A percentile compares a stretch with the other conserved stretches of the same genome.
These are phyloP conservation scores for Musa balbisiana DNA, from an alignment of 202 grass and related monocot genomes.

Conservation along the genomic window DNA sequence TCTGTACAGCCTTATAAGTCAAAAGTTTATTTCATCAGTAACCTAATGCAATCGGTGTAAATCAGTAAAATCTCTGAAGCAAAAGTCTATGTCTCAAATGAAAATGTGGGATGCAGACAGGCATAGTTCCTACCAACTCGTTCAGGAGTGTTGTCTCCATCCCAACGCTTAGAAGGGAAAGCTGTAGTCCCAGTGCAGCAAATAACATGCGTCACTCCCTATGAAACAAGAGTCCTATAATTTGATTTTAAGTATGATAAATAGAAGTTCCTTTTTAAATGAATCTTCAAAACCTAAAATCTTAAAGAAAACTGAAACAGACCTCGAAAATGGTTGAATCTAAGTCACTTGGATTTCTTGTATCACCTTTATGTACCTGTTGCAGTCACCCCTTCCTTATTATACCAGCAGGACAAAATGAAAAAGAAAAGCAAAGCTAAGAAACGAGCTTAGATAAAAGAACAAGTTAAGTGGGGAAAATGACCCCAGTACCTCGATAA, in stretches of 20 bases:
- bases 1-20: background rate
- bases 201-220: slow-evolving; percentile 94
- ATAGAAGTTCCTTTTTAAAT: slow-evolving; percentile 14
- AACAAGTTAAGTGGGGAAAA: background rate
- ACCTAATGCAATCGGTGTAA: background rate
- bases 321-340: slow-evolving; percentile 82
- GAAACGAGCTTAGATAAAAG: background rate
- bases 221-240: slow-evolving; percentile 75
- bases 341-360: slow-evolving; percentile 55
- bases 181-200: slow-evolving; percentile 93
- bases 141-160: slow-evolving; percentile 93
- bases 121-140: slow-evolving; percentile 44
- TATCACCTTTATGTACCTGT: slow-evolving; percentile 62
- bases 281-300: slow-evolving; percentile 14
- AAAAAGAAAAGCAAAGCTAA: background rate
- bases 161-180: slow-evolving; percentile 93
- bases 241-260: slow-evolving; percentile 47
- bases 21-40: slow-evolving; percentile 2
- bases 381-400: slow-evolving; percentile 5
- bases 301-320: slow-evolving; percentile 9
- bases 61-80: background rate
- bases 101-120: background rate
- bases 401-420: slow-evolving; percentile 11
- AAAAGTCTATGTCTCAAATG: background rate
- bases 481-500: slow-evolving; percentile 37